Percentiles rank a stretch among this genome's conserved stretches.
These are phyloP conservation scores for Penicillium bialowiezense DNA, from an alignment of 495 filamentous ascomycete species.

Conservation along the genomic window DNA sequence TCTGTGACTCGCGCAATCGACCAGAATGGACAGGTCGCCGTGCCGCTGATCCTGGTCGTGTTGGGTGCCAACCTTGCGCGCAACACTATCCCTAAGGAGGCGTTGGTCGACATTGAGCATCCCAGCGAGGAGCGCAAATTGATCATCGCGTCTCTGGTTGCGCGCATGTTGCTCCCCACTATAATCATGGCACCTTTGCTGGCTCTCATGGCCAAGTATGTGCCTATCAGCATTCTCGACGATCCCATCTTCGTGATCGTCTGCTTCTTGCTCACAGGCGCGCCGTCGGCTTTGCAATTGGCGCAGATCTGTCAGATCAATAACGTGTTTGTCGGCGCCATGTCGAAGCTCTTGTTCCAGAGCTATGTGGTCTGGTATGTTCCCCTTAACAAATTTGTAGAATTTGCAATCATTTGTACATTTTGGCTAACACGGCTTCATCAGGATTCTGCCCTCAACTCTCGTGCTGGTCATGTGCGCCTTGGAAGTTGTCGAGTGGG, in stretches of 20 bases:
- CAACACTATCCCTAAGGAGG: constrained; percentile 62
- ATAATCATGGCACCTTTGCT: constrained; percentile 92
- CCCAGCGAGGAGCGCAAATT: constrained; percentile 72
- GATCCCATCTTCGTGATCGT: constrained; percentile 98
- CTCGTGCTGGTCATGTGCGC: constrained; percentile 87
- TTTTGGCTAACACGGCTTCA: constrained; percentile 23
- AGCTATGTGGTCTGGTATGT: constrained; percentile 94
- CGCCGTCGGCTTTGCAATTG: constrained; percentile 89
- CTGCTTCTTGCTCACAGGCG: constrained; percentile 92
- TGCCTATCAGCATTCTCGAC: constrained; percentile 90
- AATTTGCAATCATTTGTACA: neutral
- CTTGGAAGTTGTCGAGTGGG: constrained; percentile 92
- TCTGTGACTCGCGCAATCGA: constrained; percentile 84
- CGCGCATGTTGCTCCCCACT: constrained; percentile 89
- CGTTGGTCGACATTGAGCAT: constrained; percentile 53
- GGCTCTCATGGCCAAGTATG: constrained; percentile 85
- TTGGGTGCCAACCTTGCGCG: constrained; percentile 86
- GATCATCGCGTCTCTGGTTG: constrained; percentile 79
- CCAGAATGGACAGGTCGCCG: constrained; percentile 85
- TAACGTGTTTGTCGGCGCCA: constrained; percentile 87
- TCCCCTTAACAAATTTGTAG: neutral
- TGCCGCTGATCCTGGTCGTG: constrained; percentile 95
- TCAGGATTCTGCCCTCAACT: constrained; percentile 90
- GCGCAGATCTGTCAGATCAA: constrained; percentile 99
- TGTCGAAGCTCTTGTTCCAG: constrained; percentile 91